phyloP scores from a whole-genome alignment of 129 eudicot species.

The Flaveria linearis region DNA sequence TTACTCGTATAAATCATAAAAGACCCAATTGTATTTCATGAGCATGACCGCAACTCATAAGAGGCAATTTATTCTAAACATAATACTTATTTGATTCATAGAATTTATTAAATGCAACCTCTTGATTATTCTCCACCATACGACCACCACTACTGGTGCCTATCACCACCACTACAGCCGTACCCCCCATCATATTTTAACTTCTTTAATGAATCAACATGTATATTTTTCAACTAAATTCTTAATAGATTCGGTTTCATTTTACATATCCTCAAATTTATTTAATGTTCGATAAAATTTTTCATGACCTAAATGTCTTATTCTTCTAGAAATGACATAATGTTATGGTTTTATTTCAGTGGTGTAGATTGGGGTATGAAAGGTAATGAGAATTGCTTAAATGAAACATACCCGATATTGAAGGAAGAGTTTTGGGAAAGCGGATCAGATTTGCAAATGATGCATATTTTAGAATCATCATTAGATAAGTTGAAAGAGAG shows the following conservation, averaged over 20 bases:
- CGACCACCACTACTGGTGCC: not conserved
- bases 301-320: not conserved
- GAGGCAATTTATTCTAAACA: slow-evolving; percentile 16
- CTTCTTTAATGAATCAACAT: no score
- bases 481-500: slow-evolving; percentile 27
- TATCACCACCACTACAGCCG: no score
- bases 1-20: slow-evolving; percentile 46
- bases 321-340: not conserved
- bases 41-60: slow-evolving; percentile 68
- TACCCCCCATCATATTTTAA: no score
- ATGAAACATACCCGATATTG: slow-evolving; percentile 46
- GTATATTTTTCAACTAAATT: not conserved
- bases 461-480: slow-evolving; percentile 38
- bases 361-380: slow-evolving; percentile 46
- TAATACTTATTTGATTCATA: not conserved
- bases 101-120: not conserved
- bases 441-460: slow-evolving; percentile 45
- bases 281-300: not conserved
- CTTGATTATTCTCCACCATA: not conserved
- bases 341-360: slow-evolving; percentile 6
- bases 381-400: slow-evolving; percentile 33
- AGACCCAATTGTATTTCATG: slow-evolving; percentile 59
- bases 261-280: no score
- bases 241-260: not conserved
- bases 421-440: slow-evolving; percentile 47